These are phyloP conservation scores for Bonnemaisonia californica DNA, from an alignment of 31 red algal genomes.

Conservation along the genomic window DNA sequence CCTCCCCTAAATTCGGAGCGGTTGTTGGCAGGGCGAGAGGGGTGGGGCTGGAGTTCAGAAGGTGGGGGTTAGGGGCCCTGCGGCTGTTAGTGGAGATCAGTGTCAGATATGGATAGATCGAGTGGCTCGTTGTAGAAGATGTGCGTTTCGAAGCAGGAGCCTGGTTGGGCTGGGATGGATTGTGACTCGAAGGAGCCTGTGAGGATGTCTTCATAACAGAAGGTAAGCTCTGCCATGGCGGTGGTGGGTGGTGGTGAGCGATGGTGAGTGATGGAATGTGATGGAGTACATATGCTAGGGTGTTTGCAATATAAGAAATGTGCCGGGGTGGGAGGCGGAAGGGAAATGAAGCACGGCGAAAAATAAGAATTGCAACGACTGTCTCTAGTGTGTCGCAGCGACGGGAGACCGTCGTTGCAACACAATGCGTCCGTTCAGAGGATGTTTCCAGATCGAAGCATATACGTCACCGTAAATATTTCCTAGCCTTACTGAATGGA, in stretches of 20 bases:
- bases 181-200: slow-evolving; percentile 28
- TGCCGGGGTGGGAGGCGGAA: background rate
- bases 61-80: background rate
- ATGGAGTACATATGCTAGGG: background rate
- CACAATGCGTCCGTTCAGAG: too few relatives aligned
- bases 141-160: slow-evolving; percentile 64
- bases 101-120: background rate
- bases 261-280: background rate
- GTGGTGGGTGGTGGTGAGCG: background rate
- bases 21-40: background rate
- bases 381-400: too few relatives aligned
- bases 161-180: slow-evolving; percentile 14
- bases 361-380: too few relatives aligned
- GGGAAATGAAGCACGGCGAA: background rate
- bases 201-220: slow-evolving; percentile 62
- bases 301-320: background rate
- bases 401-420: too few relatives aligned
- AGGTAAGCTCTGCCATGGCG: slow-evolving; percentile 36
- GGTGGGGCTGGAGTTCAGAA: background rate
- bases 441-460: too few relatives aligned
- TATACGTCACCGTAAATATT: too few relatives aligned
- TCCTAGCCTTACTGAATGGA: too few relatives aligned
- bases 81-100: background rate
- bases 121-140: slow-evolving; percentile 58
- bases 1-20: background rate